Base-by-base conservation (phyloP, 495 filamentous ascomycete genomes). In the Hypoxylon subgilvum region DNA sequence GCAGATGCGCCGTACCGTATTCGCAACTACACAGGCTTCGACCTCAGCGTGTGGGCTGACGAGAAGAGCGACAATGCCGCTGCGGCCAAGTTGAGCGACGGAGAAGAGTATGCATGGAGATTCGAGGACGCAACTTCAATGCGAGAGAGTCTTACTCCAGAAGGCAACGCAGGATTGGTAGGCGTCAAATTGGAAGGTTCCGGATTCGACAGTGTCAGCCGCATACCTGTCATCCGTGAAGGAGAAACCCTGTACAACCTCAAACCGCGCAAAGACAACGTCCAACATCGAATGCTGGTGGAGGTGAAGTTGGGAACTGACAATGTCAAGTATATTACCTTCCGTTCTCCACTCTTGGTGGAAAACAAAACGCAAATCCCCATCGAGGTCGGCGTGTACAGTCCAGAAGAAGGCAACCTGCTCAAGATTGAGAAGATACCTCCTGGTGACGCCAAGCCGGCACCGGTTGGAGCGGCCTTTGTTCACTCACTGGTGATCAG, bases 291-390 rank as follows among this genome's bases (percentile, higher is more conserved):
- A 23, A 79, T 98, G 14, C 82, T 97, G 25, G 93, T 97, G 19
- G 92, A 98, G 49, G 87, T 98, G 58, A 92, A 85, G 42, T 82
- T 98, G 27, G 93, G 91, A 18, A 72, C 83, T 3, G 92, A 98
- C 72, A 97, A 96, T 55, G 87, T 98, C 72, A 98, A 98, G 74
- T 93, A 96, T 70, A 93, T 98, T 65, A 97, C 91, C 6, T 90
- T 98, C 69, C 86, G 93, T 31, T 97, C 94, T 9, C 94, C 94
- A 4, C 79, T 98, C 12, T 74, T 96, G 9, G 84, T 98, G 12
- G 94, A 97, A 72, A 98, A 98, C 75, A 88, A 92, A 65, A 97
- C 94, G 2, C 91, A 97, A 70, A 96, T 98, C 50, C 92, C 95
- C 0, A 84, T 97, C 1, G 95, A 98, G 73, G 62, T 98, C 19